Conservation (phyloP, 1,284 basidiomycete genomes). For the Hymenochaete sp. region DNA sequence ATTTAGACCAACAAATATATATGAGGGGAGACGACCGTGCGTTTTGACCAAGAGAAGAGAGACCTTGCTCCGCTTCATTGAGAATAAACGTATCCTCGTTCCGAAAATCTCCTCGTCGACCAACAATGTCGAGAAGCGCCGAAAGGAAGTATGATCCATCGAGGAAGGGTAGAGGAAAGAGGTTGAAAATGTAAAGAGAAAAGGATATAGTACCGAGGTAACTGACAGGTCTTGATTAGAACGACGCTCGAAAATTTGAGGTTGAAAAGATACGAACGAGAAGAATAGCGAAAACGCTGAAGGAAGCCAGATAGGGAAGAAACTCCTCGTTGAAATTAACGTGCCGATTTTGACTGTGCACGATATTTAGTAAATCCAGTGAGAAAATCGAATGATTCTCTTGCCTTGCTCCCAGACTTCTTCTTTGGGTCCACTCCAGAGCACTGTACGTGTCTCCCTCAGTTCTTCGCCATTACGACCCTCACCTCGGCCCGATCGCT, state of each 20-base stretch:
- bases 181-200: slow-evolving; percentile 66
- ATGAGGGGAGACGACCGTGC: too few species aligned
- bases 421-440: slow-evolving; percentile 62
- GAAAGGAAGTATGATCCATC: slow-evolving; percentile 51
- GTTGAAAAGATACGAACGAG: slow-evolving; percentile 33
- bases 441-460: slow-evolving; percentile 30
- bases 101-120: too few species aligned
- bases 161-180: slow-evolving; percentile 53
- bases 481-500: slow-evolving; percentile 18
- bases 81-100: too few species aligned
- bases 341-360: slow-evolving; percentile 47
- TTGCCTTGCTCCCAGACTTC: slow-evolving; percentile 66
- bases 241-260: slow-evolving; percentile 3
- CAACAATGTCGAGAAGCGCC: slow-evolving; percentile 30
- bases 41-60: too few species aligned
- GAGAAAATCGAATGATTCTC: slow-evolving; percentile 17
- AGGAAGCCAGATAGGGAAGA: slow-evolving; percentile 42
- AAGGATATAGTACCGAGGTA: slow-evolving; percentile 54
- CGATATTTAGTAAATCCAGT: background rate
- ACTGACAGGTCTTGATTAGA: slow-evolving; percentile 29
- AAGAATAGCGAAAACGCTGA: slow-evolving; percentile 32
- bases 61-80: too few species aligned
- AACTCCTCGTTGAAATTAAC: slow-evolving; percentile 35
- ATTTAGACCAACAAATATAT: too few species aligned
- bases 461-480: background rate